Base-by-base conservation (phyloP, 495 filamentous ascomycete species). In the Aspergillus heteromorphus region DNA sequence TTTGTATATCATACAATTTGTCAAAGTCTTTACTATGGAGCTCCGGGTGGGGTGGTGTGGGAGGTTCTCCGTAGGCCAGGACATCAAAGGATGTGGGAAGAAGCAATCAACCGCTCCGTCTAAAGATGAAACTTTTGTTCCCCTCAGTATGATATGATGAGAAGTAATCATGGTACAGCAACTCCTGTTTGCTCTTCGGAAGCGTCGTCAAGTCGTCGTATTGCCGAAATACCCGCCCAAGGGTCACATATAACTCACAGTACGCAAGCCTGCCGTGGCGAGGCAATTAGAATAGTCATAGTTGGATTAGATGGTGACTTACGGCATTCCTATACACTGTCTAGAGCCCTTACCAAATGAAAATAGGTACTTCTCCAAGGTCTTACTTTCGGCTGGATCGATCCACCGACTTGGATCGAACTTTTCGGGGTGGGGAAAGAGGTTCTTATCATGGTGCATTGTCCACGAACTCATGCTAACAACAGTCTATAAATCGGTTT, bases 251-350 rank as follows among this genome's bases (percentile, higher is more conserved):
- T 2, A 71, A 51, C 51, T 70, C 71, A 49, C 55, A 63, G 50
- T 68, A 69, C 21, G 71, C 66, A 40, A 68, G 53, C 13, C 65
- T 66, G 56, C 16, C 31, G 16, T 48, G 29, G 27, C 17, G n/a
- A 20, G 34, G 30, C 40, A 25, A n/a, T 45, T 21, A 55, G 18
- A n/a, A 20, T 31, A 55, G 10, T 19, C 10, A 5, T 43, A 43
- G 29, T n/a, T 10, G 4, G 6, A 1, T 7, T 16, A 31, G 30
- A 49, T 51, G 47, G 14, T 21, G 43, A 65, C 65, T 29, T 65
- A 68, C 65, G 50, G 58, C 63, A 74, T 72, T 5, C 73, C 73
- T 43, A 71, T 51, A 55, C 73, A 75, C 31, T 63, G 58, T 40
- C 70, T 60, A n/a, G 64, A 62, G 0, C 66, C 71, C 47, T 67